A percentile compares a stretch with the other conserved stretches of the same genome.
Evolutionary conservation across 1,284 basidiomycete species (phyloP).

Genomic region (Sanguinoderma infundibulare): DNA sequence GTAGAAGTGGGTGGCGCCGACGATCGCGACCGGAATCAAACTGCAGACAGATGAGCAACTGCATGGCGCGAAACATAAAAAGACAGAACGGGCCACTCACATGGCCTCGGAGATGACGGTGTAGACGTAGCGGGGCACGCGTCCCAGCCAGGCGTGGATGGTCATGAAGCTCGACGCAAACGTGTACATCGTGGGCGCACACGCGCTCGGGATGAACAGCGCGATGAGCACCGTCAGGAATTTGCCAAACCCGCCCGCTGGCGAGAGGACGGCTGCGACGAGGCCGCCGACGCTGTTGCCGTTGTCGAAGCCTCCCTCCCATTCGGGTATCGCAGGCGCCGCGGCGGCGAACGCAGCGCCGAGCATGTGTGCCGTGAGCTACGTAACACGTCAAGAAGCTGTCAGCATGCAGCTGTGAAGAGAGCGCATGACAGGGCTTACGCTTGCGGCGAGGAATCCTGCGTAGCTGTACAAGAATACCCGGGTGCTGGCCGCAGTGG

Average conservation of each 20-base stretch:
- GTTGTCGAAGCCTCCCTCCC: conserved; percentile 59
- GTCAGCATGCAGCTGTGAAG: neutral
- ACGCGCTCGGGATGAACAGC: conserved; percentile 55
- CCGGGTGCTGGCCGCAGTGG: conserved; percentile 38
- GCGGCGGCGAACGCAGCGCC: conserved; percentile 72
- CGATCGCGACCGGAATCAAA: conserved; percentile 61
- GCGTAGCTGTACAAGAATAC: conserved; percentile 71
- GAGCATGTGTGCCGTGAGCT: conserved; percentile 64
- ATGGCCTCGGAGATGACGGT: conserved; percentile 75
- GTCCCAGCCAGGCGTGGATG: conserved; percentile 55
- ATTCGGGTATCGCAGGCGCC: conserved; percentile 57
- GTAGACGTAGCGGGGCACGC: conserved; percentile 76
- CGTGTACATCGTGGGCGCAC: conserved; percentile 80
- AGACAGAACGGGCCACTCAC: conserved; percentile 37
- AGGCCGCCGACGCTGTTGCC: conserved; percentile 60
- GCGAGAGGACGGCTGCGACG: conserved; percentile 46
- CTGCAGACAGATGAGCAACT: conserved; percentile 34
- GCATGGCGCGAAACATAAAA: conserved; percentile 11
- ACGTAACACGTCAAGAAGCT: conserved; percentile 28
- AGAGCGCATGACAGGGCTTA: conserved; percentile 23
- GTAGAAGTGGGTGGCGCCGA: conserved; percentile 64
- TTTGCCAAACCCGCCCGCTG: conserved; percentile 56
- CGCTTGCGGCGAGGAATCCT: conserved; percentile 65
- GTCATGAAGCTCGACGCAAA: conserved; percentile 78
- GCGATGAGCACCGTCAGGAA: conserved; percentile 65